Evolutionary conservation across 306 rosid species (phyloP), one percentile per base, ranked within the genome.

Genomic region (Rosa lucieae): DNA sequence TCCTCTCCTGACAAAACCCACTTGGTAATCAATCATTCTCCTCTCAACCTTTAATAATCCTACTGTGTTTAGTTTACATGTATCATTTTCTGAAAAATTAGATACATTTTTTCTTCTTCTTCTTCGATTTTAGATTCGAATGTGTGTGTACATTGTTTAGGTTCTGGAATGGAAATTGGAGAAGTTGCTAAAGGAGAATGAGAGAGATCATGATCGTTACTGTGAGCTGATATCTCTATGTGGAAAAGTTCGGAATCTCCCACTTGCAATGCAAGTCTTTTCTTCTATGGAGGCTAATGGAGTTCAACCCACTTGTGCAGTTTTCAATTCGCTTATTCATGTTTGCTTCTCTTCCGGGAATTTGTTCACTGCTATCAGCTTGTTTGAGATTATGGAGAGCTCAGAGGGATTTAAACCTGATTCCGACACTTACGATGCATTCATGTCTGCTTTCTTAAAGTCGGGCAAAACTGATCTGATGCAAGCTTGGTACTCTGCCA

Each of bases 101-200:
- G 37, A 32, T 32, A 32, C 37, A 32, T 32, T 32, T 32, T 40
- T 40, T 40, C 26, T 23, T 23, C 26, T 40, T 40, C 42, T 40
- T 40, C 8, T 43, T 1, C 37, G 37, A 32, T 32, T 10, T 47
- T 48, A 13, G 52, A 48, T 44, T 44, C 47, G 52, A 48, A 11
- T 44, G n/a, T 47, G n/a, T 47, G 12, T 53, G 70, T 58, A 11
- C 52, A 48, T 26, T 70, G 61, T 52, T 72, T 87, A 92, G 97
- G 90, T 87, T 76, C 82, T 92, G 89, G 92, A 92, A 83, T 92
- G 97, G 97, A 76, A 82, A 82, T 81, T 89, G 83, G 94, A 88
- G 87, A 92, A 83, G 72, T 55, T 88, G 90, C 76, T 87, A 18
- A 77, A 83, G 69, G 88, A 81, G 37, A 87, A 86, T 46, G 90